These are phyloP conservation scores for Aspergillus asperescens DNA, from an alignment of 495 filamentous ascomycete genomes.

Conservation along the genomic window DNA sequence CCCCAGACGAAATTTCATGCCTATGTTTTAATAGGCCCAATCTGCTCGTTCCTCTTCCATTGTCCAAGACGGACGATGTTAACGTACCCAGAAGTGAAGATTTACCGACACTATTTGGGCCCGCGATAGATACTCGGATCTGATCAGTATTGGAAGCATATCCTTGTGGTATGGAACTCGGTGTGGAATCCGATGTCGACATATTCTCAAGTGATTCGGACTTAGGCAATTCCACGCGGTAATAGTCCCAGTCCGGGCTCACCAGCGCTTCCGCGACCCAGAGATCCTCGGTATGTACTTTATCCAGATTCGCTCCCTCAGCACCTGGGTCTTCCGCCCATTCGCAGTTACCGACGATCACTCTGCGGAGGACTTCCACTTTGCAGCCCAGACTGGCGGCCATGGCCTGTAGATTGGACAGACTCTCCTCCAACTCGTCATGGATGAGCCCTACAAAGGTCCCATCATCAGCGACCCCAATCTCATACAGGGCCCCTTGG, in stretches of 20 bases:
- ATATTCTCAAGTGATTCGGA: neutral
- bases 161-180: slow-evolving; percentile 16
- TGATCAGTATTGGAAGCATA: slow-evolving; percentile 55
- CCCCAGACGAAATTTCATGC: slow-evolving; percentile 87
- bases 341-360: slow-evolving; percentile 82
- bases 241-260: slow-evolving; percentile 53
- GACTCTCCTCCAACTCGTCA: slow-evolving; percentile 87
- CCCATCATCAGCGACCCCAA: slow-evolving; percentile 93
- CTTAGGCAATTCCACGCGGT: slow-evolving; percentile 16
- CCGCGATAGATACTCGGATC: slow-evolving; percentile 84
- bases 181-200: neutral
- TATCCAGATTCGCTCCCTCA: slow-evolving; percentile 21
- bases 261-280: slow-evolving; percentile 88
- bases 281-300: slow-evolving; percentile 51
- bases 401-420: slow-evolving; percentile 79
- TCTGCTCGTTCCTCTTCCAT: slow-evolving; percentile 83
- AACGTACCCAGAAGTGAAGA: slow-evolving; percentile 85
- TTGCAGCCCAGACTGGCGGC: slow-evolving; percentile 84
- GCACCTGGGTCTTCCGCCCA: slow-evolving; percentile 51
- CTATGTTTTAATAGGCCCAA: slow-evolving; percentile 84
- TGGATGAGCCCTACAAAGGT: slow-evolving; percentile 82
- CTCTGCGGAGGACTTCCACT: slow-evolving; percentile 76
- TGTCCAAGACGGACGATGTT: slow-evolving; percentile 81
- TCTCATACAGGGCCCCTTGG: slow-evolving; percentile 89
- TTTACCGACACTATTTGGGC: slow-evolving; percentile 89